These are phyloP conservation scores for Colletotrichum sansevieriae DNA, from an alignment of 2,329 filamentous ascomycete species.

Conservation along the genomic window DNA sequence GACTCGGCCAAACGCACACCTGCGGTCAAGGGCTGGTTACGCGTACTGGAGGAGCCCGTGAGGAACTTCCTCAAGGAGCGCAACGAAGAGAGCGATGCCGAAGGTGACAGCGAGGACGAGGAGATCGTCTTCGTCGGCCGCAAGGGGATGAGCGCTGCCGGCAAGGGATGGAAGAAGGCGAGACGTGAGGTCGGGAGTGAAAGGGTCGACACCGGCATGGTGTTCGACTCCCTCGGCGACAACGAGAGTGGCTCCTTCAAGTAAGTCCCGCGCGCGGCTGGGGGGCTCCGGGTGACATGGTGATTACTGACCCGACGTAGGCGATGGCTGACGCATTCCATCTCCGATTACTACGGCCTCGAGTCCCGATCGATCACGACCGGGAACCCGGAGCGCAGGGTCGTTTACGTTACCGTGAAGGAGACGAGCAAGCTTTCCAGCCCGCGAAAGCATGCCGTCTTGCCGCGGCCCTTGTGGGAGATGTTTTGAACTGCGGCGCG, in stretches of 20 bases:
- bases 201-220: slow-evolving; percentile 72
- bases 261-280: slow-evolving; percentile 61
- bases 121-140: slow-evolving; percentile 91
- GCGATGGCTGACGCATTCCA: slow-evolving; percentile 92
- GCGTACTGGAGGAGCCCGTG: slow-evolving; percentile 87
- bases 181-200: slow-evolving; percentile 68
- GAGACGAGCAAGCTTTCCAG: slow-evolving; percentile 52
- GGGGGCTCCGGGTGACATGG: too few species aligned
- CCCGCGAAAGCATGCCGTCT: slow-evolving; percentile 48
- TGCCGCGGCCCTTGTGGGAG: slow-evolving; percentile 76
- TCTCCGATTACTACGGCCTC: slow-evolving; percentile 92
- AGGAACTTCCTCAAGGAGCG: slow-evolving; percentile 77
- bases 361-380: slow-evolving; percentile 84
- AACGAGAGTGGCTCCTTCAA: slow-evolving; percentile 86
- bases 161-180: slow-evolving; percentile 60
- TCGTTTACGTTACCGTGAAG: slow-evolving; percentile 86
- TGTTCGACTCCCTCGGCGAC: slow-evolving; percentile 84
- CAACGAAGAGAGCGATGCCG: slow-evolving; percentile 55
- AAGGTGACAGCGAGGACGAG: slow-evolving; percentile 70
- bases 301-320: slow-evolving; percentile 57
- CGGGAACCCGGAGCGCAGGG: slow-evolving; percentile 76
- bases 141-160: slow-evolving; percentile 71
- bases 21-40: slow-evolving; percentile 83
- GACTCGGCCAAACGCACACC: slow-evolving; percentile 84
- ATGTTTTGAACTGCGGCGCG: slow-evolving; percentile 58